Percentiles rank a stretch among this genome's conserved stretches.
Evolutionary conservation across 768 basidiomycete genomes (phyloP).

Genomic region (Suillus occidentalis): DNA sequence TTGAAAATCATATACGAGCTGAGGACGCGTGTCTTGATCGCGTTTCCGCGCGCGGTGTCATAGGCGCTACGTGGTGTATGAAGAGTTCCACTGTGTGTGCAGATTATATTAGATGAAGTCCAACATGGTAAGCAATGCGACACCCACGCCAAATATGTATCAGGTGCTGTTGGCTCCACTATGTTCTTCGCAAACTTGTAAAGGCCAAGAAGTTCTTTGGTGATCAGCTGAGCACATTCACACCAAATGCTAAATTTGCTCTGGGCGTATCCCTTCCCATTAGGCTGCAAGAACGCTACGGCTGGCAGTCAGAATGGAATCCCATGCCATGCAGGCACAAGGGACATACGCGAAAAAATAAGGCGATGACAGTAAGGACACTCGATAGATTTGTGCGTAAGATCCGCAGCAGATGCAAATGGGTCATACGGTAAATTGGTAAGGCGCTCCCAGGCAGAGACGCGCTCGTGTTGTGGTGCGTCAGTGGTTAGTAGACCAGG

Average conservation of each 20-base stretch:
- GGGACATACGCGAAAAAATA: slow-evolving; percentile 22
- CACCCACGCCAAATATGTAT: slow-evolving; percentile 33
- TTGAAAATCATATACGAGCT: not conserved
- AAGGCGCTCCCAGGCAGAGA: slow-evolving; percentile 8
- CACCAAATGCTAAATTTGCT: slow-evolving; percentile 37
- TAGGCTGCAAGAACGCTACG: slow-evolving; percentile 38
- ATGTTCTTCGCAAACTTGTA: slow-evolving; percentile 41
- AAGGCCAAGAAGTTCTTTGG: slow-evolving; percentile 36
- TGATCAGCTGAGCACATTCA: slow-evolving; percentile 37
- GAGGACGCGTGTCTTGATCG: slow-evolving; percentile 22
- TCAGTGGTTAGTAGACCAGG: slow-evolving; percentile 2
- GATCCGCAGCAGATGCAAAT: slow-evolving; percentile 21
- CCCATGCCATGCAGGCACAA: not conserved
- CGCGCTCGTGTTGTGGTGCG: slow-evolving; percentile 3
- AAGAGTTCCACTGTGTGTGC: slow-evolving; percentile 32
- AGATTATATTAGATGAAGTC: not conserved
- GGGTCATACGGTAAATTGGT: slow-evolving; percentile 25
- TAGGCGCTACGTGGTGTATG: slow-evolving; percentile 20
- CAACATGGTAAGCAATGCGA: slow-evolving; percentile 5
- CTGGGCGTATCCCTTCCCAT: slow-evolving; percentile 50
- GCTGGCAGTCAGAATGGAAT: slow-evolving; percentile 1
- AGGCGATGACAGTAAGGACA: slow-evolving; percentile 31
- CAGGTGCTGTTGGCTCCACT: slow-evolving; percentile 9
- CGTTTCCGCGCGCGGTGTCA: slow-evolving; percentile 21
- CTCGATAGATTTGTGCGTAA: slow-evolving; percentile 22